Base-by-base conservation (phyloP, 495 filamentous ascomycete genomes). In the Aspergillus taichungensis region DNA sequence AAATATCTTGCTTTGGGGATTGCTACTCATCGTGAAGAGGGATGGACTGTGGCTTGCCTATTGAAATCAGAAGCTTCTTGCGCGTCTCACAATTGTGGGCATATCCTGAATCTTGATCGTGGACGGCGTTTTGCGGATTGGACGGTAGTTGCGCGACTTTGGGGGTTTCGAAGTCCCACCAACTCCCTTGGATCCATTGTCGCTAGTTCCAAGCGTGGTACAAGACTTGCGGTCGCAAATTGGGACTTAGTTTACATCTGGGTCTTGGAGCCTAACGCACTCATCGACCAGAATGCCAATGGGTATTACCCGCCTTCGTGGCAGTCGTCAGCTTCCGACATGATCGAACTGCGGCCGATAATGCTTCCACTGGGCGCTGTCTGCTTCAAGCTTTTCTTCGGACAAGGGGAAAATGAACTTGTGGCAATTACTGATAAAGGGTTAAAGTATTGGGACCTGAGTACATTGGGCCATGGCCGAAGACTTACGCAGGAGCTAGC, bases 161-260 rank as follows among this genome's bases (percentile, higher is more conserved):
- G 61, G 40, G 73, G 65, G 6, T 75, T 59, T 40, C 56, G 55
- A 37, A 55, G 62, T 37, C 40, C 60, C 12, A 54, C 37, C 6
- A 68, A 59, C 32, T 71, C 66, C 7, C 51, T 68, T 8, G 72
- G 71, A 18, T 67, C 65, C 34, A 55, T 62, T 27, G 58, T 74
- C 24, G 68, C 70, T n/a, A 43, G 63, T 5, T 74, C 73, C 3
- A 51, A 43, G 8, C 37, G 30, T 1, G 66, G 67, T 6, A 67
- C 62, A 30, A 60, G 71, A 1, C 56, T 76, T 36, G 72, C 71
- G 11, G 56, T 69, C 11, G 64, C 64, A 6, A 67, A 66, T 30
- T 76, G 73, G 73, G 66, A 68, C 44, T 58, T 57, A 1, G 30
- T 76, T 9, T 63, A 67, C 13, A 42, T 76, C 29, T 76, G 73